Evolutionary conservation across 2,329 filamentous ascomycete species (phyloP).

Genomic region (Drechslera avenae): DNA sequence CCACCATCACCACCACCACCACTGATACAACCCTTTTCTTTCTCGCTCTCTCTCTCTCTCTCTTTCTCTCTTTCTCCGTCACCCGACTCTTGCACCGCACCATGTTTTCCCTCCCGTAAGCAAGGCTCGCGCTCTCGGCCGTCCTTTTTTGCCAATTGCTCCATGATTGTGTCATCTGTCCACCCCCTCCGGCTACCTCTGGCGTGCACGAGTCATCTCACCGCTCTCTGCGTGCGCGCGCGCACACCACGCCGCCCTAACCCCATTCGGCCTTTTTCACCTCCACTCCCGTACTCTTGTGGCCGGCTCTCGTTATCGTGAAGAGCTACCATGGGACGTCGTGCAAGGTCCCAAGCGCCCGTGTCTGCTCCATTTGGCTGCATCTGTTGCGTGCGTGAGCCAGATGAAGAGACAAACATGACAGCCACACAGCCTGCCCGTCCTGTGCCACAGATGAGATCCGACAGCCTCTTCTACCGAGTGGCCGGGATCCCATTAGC

Average conservation of each 20-base stretch:
- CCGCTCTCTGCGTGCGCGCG: slow-evolving; percentile 37
- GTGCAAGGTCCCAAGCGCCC: slow-evolving; percentile 34
- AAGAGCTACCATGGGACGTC: slow-evolving; percentile 17
- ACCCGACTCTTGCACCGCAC: slow-evolving; percentile 31
- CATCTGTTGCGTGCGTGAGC: slow-evolving; percentile 23
- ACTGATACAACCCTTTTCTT: slow-evolving; percentile 1
- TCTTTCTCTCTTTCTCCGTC: slow-evolving; percentile 21
- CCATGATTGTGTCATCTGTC: slow-evolving; percentile 44
- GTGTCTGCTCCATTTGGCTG: slow-evolving; percentile 30
- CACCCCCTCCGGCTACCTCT: slow-evolving; percentile 33
- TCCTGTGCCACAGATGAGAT: slow-evolving; percentile 32
- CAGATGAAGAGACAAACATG: slow-evolving; percentile 34
- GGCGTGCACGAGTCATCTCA: slow-evolving; percentile 46
- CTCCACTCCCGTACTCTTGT: slow-evolving; percentile 30
- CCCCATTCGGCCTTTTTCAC: slow-evolving; percentile 19
- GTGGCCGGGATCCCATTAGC: slow-evolving; percentile 17
- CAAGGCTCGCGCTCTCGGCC: slow-evolving; percentile 31
- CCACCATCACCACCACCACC: slow-evolving; percentile 7
- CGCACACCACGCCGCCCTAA: slow-evolving; percentile 31
- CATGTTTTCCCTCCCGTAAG: slow-evolving; percentile 16
- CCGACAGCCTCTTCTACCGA: slow-evolving; percentile 28
- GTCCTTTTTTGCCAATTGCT: slow-evolving; percentile 7
- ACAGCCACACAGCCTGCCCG: slow-evolving; percentile 34
- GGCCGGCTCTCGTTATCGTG: slow-evolving; percentile 38
- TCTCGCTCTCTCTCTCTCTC: too few relatives aligned